Conservation (phyloP, 2,329 filamentous ascomycete genomes). For the Monilinia vaccinii-corymbosi region DNA sequence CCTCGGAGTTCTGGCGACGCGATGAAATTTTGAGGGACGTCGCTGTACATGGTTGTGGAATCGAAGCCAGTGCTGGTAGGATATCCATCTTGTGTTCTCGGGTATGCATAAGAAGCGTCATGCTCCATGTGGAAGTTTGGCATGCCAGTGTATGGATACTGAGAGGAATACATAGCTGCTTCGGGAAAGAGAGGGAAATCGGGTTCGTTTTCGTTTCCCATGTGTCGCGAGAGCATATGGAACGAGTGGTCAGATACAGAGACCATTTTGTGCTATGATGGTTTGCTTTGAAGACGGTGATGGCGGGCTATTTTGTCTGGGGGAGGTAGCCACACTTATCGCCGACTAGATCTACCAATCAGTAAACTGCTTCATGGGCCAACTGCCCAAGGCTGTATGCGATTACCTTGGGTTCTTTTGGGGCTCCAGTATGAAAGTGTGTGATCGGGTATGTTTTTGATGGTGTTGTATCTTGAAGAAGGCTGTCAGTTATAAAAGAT, state of each 20-base stretch:
- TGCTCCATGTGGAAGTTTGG: constrained; percentile 36
- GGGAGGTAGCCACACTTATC: constrained; percentile 19
- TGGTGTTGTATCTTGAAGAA: background rate
- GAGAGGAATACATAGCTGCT: constrained; percentile 34
- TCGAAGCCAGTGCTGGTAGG: constrained; percentile 39
- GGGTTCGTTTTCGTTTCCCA: constrained; percentile 24
- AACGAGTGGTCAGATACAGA: constrained; percentile 71
- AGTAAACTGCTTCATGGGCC: constrained; percentile 11
- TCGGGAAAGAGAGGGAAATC: constrained; percentile 41
- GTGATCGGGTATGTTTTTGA: background rate
- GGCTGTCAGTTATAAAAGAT: background rate
- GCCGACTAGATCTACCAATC: constrained; percentile 16
- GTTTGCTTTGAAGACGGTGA: constrained; percentile 44
- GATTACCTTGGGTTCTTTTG: constrained; percentile 15
- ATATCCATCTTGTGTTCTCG: constrained; percentile 28
- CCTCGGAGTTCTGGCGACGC: constrained; percentile 26
- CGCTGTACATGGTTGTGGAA: constrained; percentile 38
- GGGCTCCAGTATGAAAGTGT: constrained; percentile 13
- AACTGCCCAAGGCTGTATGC: background rate
- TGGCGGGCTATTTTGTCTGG: constrained; percentile 18
- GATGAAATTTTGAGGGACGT: constrained; percentile 22
- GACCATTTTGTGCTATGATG: constrained; percentile 55
- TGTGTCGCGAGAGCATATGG: constrained; percentile 73
- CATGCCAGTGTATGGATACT: constrained; percentile 41
- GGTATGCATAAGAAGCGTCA: constrained; percentile 28